These are phyloP conservation scores for Melanomma pulvis-pyrius DNA, from an alignment of 495 filamentous ascomycete species.

Conservation along the genomic window DNA sequence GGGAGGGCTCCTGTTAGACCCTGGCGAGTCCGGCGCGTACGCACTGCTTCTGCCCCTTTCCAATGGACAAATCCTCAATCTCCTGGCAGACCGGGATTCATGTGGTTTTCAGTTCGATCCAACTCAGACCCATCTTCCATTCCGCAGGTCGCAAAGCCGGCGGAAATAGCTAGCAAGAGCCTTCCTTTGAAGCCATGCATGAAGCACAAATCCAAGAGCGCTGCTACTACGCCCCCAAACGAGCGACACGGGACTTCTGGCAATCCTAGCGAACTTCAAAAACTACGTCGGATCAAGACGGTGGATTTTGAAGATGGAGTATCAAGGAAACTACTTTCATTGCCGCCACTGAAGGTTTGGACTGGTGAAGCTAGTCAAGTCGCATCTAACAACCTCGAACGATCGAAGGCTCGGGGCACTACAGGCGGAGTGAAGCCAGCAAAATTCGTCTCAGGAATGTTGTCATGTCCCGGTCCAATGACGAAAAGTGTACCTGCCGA, in stretches of 20 bases:
- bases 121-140: background rate
- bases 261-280: background rate
- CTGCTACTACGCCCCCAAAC: constrained; percentile 15
- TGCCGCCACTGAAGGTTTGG: constrained; percentile 17
- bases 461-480: background rate
- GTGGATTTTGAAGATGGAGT: constrained; percentile 24
- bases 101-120: background rate
- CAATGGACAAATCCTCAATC: constrained; percentile 6
- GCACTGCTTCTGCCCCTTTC: constrained; percentile 4
- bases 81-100: background rate
- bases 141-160: background rate
- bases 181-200: constrained; percentile 28
- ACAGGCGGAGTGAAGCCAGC: background rate
- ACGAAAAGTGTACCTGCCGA: constrained; percentile 26
- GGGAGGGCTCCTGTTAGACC: background rate
- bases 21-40: background rate
- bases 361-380: background rate
- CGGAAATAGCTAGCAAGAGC: background rate
- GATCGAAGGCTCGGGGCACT: background rate
- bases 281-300: constrained; percentile 26
- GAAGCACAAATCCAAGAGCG: constrained; percentile 23
- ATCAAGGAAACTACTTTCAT: constrained; percentile 10
- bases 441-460: background rate
- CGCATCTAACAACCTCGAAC: background rate
- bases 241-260: background rate